Evolutionary conservation across 768 basidiomycete species (phyloP).

Genomic region (Lepiota brunneoincarnata): DNA sequence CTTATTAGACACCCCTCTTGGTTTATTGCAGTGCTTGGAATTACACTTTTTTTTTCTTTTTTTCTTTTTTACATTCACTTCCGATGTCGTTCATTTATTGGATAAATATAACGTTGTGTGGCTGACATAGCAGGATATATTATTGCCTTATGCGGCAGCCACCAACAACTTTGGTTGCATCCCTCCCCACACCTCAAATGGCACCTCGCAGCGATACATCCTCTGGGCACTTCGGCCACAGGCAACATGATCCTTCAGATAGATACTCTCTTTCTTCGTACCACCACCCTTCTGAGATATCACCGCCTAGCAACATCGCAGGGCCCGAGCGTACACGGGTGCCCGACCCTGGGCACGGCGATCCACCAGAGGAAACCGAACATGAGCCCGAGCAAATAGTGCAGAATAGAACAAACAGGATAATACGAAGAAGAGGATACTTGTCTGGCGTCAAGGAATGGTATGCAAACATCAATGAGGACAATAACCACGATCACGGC

Average conservation of each 20-base stretch:
- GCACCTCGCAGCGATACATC: background rate
- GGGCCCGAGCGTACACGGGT: slow-evolving; percentile 12
- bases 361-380: background rate
- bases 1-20: no score
- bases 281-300: slow-evolving; percentile 61
- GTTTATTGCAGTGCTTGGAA: no score
- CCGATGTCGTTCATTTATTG: no score
- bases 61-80: no score
- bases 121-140: no score
- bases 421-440: slow-evolving; percentile 3
- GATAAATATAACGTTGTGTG: no score
- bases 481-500: background rate
- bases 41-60: no score
- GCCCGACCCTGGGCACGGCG: background rate
- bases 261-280: slow-evolving; percentile 52
- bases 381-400: background rate
- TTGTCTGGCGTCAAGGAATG: slow-evolving; percentile 7
- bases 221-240: background rate
- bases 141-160: no score
- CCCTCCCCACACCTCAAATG: no score
- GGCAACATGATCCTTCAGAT: slow-evolving; percentile 24
- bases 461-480: slow-evolving; percentile 1
- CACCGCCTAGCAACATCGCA: slow-evolving; percentile 45
- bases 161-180: no score
- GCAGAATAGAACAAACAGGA: slow-evolving; percentile 2